Conservation (phyloP, 805 yeast species). For the Metschnikowia peoriensis region DNA sequence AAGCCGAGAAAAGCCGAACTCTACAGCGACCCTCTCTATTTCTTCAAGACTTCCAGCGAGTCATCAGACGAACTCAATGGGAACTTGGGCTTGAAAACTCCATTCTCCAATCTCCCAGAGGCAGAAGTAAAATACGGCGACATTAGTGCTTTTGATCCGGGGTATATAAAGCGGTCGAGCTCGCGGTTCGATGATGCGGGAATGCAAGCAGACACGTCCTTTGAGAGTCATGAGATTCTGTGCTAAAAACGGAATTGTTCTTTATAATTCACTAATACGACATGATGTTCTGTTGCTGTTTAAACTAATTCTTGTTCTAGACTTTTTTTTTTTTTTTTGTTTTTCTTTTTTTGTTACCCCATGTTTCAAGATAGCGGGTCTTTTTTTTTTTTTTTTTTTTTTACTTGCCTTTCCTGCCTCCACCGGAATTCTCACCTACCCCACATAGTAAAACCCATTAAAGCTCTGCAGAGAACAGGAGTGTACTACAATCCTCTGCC, state of each 20-base stretch:
- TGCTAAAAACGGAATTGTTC: conserved; percentile 6
- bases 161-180: conserved; percentile 4
- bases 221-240: conserved; percentile 16
- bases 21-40: conserved; percentile 12
- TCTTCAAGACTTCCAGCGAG: conserved; percentile 11
- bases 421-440: neutral
- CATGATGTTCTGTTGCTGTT: neutral
- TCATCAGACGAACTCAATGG: conserved; percentile 9
- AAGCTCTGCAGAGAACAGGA: neutral
- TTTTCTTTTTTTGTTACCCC: neutral
- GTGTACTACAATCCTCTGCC: neutral
- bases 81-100: conserved; percentile 3
- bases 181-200: conserved; percentile 10
- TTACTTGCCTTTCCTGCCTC: too few relatives aligned
- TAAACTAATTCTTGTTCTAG: neutral
- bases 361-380: neutral
- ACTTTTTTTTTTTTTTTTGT: neutral
- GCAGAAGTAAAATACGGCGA: conserved; percentile 6
- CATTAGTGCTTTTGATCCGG: conserved; percentile 1
- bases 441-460: neutral
- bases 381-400: too few relatives aligned
- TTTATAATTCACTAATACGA: neutral
- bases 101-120: conserved; percentile 7
- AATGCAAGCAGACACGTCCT: conserved; percentile 13
- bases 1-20: conserved; percentile 11